phyloP scores from a whole-genome alignment of 192 early-diverging fungal species.

The Coemansia sp. region DNA sequence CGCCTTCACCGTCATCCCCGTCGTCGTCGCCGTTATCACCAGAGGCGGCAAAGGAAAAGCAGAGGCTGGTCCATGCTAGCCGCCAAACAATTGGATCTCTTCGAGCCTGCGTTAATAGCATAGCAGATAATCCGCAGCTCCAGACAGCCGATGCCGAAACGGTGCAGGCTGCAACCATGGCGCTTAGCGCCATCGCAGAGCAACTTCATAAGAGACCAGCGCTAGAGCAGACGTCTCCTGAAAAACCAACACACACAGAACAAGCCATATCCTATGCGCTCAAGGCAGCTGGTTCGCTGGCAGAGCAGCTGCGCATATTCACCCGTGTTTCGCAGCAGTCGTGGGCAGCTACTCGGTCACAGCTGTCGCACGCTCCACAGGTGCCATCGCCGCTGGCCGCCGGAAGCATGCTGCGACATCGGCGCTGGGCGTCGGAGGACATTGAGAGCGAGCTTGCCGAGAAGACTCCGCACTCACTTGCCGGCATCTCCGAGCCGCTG shows the following conservation, averaged over 20 bases:
- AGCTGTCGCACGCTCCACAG: conserved; percentile 32
- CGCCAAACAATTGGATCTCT: conserved; percentile 29
- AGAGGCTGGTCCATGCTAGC: conserved; percentile 19
- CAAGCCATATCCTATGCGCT: conserved; percentile 2
- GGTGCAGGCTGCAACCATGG: conserved; percentile 6
- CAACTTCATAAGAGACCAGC: conserved; percentile 9
- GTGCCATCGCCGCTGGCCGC: conserved; percentile 40
- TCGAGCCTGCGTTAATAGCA: conserved; percentile 19
- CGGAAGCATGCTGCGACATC: conserved; percentile 27
- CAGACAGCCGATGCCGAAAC: conserved; percentile 5
- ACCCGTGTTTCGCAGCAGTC: conserved; percentile 32
- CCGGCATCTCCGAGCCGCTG: conserved; percentile 5
- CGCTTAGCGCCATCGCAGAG: conserved; percentile 14
- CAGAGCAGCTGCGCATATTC: conserved; percentile 38
- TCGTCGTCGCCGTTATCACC: background rate
- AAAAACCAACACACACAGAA: background rate
- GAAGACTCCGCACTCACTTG: conserved; percentile 12
- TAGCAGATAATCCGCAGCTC: conserved; percentile 15
- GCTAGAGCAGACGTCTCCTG: background rate
- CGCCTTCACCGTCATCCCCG: background rate
- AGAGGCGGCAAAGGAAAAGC: background rate
- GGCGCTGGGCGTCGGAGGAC: conserved; percentile 51
- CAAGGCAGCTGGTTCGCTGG: conserved; percentile 15
- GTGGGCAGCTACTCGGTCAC: conserved; percentile 24
- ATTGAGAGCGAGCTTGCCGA: conserved; percentile 23